Base-by-base conservation (phyloP, 495 filamentous ascomycete genomes). In the Neurospora sublineolata region DNA sequence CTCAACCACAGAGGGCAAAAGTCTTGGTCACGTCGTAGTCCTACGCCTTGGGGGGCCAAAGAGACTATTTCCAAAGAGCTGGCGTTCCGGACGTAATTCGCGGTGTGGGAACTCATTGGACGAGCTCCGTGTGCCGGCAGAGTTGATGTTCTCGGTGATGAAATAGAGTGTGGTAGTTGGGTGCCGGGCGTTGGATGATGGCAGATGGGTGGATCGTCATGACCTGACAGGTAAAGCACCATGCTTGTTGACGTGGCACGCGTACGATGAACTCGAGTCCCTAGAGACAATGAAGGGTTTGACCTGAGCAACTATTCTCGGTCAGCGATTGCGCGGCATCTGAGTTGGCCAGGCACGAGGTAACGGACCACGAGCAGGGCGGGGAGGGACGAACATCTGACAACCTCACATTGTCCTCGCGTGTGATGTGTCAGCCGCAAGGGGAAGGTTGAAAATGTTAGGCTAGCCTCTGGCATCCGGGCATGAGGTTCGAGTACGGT, bases 291-390 rank as follows among this genome's bases (percentile, higher is more conserved):
- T 64, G 12, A 8, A 64, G 27, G 6, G 52, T 64, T 64, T 16
- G 52, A 36, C 52, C 0, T 36, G 52, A 64, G 5, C 23, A 9
- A 33, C 52, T 27, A 33, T 36, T 1, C 27, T 64, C 14, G 14
- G 52, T 36, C 27, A 33, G 52, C 14, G 23, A 64, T 33, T 64
- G 52, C 14, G 27, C 71, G 72, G 72, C 60, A 18, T 41, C 69
- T 73, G 68, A 71, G 72, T 18, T 73, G 72, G 72, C 72, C 10
- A 38, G 68, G 68, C 37, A 73, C 68, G 23, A 69, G 20, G 71
- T 37, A 46, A 72, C 71, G 37, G 20, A 38, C n/a, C 52, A 64
- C 52, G 14, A 33, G 14, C 7, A 64, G 52, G 52, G 30, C 23
- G 1, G 14, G 2, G 23, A 36, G 27, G 52, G 52, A 64, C 52